Base-by-base conservation (phyloP, 169 alveolate species). In the Plasmodium malariae region DNA sequence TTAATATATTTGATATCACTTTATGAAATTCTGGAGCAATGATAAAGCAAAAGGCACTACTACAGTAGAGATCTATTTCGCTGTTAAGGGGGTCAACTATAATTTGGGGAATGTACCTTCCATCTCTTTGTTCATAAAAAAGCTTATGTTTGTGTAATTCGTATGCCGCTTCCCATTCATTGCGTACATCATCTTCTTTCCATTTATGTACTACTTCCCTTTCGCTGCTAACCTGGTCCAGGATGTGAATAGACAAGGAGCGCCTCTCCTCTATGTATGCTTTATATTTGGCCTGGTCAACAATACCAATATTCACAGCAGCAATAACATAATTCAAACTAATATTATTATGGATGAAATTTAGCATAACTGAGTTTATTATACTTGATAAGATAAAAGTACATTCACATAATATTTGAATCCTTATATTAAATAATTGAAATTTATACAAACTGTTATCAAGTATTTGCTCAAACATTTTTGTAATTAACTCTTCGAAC, bases 1-100 rank as follows among this genome's bases (percentile, higher is more conserved):
- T 80, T 26, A 63, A 59, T 19, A 65, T 65, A 48, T 80, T 80
- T 49, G 90, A 65, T 45, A 80, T 36, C 7, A 80, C 55, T 57
- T 80, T 80, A 21, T 63, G 57, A 43, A 65, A 80, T 11, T 67
- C 72, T 17, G 90, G 90, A 34, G 90, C 90, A n/a, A 80, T 28
- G 45, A 80, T 68, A 43, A 67, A 80, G 43, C 90, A 80, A 71
- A 80, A 80, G 14, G 90, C 90, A 71, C 85, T 80, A 45, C 83
- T 80, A 70, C 90, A 80, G 36, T 80, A 80, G 7, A 37, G 24
- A 21, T 80, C 60, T 17, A 80, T 43, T 80, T 80, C 90, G 57
- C 34, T 60, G n/a, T 80, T 59, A 12, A 80, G 71, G 4, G 90
- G 90, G 37, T 80, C 90, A 40, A 80, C 19, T 2, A 80, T 49